Percentiles rank a stretch among this genome's conserved stretches.
phyloP scores from a whole-genome alignment of 75 land plant genomes.

The Selaginella moellendorffii region DNA sequence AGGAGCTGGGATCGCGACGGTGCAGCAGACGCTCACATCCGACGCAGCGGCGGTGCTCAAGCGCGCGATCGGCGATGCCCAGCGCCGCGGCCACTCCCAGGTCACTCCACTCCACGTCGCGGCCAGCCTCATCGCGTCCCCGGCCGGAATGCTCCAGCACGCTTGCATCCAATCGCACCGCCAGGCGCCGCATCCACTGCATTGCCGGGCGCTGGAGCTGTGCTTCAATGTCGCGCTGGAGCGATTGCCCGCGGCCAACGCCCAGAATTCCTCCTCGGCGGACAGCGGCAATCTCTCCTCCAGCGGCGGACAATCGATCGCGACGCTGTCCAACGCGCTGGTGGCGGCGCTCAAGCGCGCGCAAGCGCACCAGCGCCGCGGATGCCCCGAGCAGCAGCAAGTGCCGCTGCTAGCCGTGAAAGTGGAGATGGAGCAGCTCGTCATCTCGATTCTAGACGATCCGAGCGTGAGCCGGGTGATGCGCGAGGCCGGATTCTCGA shows the following conservation, averaged over 20 bases:
- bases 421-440: slow-evolving; percentile 71
- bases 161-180: slow-evolving; percentile 72
- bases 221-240: slow-evolving; percentile 95
- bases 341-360: slow-evolving; percentile 92
- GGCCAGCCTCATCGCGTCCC: slow-evolving; percentile 40
- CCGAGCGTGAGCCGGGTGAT: slow-evolving; percentile 91
- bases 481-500: slow-evolving; percentile 83
- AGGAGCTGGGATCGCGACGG: slow-evolving; percentile 34
- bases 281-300: not conserved
- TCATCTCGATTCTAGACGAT: slow-evolving; percentile 81
- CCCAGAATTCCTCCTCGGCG: no score
- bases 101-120: slow-evolving; percentile 94
- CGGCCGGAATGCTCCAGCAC: slow-evolving; percentile 43
- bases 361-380: slow-evolving; percentile 89
- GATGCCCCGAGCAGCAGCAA: slow-evolving; percentile 66
- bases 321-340: slow-evolving; percentile 56
- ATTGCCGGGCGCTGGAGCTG: slow-evolving; percentile 83
- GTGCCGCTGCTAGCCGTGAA: slow-evolving; percentile 72
- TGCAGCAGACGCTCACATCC: slow-evolving; percentile 76
- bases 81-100: slow-evolving; percentile 72
- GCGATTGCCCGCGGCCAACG: slow-evolving; percentile 27
- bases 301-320: not conserved
- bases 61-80: slow-evolving; percentile 59
- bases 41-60: slow-evolving; percentile 66
- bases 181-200: slow-evolving; percentile 53